phyloP scores from a whole-genome alignment of 2,329 filamentous ascomycete species.

The Pseudocercospora musae region DNA sequence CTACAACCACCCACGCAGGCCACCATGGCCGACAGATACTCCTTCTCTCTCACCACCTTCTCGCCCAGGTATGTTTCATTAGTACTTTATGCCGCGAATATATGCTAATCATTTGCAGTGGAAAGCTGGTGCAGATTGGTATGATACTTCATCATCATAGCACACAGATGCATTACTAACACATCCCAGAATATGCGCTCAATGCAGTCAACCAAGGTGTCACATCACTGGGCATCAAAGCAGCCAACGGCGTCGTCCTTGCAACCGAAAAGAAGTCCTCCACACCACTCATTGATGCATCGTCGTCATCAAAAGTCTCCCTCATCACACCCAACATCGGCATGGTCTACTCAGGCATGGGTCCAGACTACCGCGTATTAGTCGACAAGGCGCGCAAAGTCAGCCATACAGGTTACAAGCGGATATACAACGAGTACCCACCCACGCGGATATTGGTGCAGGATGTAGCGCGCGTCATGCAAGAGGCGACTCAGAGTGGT shows the following conservation, averaged over 20 bases:
- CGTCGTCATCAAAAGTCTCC: conserved; percentile 94
- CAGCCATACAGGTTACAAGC: conserved; percentile 97
- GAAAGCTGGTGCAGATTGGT: conserved; percentile 99
- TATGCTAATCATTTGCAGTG: conserved; percentile 55
- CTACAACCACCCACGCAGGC: conserved; percentile 15
- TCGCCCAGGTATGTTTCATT: conserved; percentile 80
- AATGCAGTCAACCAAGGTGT: conserved; percentile 99
- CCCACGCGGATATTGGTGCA: conserved; percentile 98
- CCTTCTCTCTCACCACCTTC: conserved; percentile 98
- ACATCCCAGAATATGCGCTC: conserved; percentile 81
- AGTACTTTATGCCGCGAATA: conserved; percentile 41
- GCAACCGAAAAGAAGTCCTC: conserved; percentile 99
- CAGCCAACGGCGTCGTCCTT: conserved; percentile 97
- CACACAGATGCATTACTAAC: conserved; percentile 11
- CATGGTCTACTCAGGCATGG: conserved; percentile 99
- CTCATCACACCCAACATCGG: conserved; percentile 98
- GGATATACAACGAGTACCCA: conserved; percentile 99
- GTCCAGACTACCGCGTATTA: conserved; percentile 93
- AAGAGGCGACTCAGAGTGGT: conserved; percentile 96
- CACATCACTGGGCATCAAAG: conserved; percentile 97
- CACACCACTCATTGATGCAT: conserved; percentile 90
- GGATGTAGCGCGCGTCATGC: conserved; percentile 95
- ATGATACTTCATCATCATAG: conserved; percentile 25
- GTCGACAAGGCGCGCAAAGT: conserved; percentile 98
- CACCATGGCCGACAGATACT: conserved; percentile 95